Percentiles rank a stretch among this genome's conserved stretches.
These are phyloP conservation scores for Stagonosporopsis chrysanthemi DNA, from an alignment of 2,329 filamentous ascomycete species.

Conservation along the genomic window DNA sequence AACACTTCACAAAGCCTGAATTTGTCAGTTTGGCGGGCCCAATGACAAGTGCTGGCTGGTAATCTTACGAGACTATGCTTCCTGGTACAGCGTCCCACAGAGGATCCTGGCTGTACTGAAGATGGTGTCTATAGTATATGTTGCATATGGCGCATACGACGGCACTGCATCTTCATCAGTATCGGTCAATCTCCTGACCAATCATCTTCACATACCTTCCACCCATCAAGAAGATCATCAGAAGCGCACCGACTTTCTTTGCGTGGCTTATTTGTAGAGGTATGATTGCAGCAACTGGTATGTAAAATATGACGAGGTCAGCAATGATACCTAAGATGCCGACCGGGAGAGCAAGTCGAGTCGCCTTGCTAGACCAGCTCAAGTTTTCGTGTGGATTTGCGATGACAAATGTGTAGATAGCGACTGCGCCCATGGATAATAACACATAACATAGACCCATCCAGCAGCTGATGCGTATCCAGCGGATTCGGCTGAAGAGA, in stretches of 20 bases:
- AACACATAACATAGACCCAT: constrained; percentile 5
- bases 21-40: not conserved
- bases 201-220: constrained; percentile 8
- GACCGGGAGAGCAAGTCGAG: not conserved
- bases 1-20: constrained; percentile 19
- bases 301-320: constrained; percentile 6
- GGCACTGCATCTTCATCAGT: constrained; percentile 8
- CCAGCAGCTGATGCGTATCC: constrained; percentile 9
- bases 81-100: constrained; percentile 8
- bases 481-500: constrained; percentile 13
- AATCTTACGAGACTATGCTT: constrained; percentile 15
- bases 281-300: constrained; percentile 10
- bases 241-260: constrained; percentile 10
- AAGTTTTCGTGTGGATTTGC: constrained; percentile 3
- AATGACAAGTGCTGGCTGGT: not conserved
- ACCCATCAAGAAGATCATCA: constrained; percentile 20
- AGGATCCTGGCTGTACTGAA: constrained; percentile 3
- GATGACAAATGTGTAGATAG: not conserved
- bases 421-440: not conserved
- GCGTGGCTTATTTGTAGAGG: constrained; percentile 8
- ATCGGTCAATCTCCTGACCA: not conserved
- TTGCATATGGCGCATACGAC: constrained; percentile 13
- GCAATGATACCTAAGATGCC: constrained; percentile 2
- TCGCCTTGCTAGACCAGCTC: not conserved
- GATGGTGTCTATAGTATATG: constrained; percentile 13